phyloP scores from a whole-genome alignment of 176 grass and related monocot species.

The Aegilops speltoides region DNA sequence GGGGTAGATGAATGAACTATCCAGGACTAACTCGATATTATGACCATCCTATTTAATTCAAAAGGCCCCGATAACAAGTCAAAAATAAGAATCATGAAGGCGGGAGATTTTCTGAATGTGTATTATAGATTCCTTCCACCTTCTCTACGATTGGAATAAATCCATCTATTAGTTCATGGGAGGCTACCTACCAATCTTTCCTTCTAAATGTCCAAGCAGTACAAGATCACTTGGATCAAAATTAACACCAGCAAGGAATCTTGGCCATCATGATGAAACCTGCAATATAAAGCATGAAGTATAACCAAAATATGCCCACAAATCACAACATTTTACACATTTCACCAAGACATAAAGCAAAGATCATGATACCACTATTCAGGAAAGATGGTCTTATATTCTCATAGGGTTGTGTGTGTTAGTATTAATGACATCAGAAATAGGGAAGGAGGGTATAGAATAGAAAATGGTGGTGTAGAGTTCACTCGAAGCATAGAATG shows the following conservation, averaged over 20 bases:
- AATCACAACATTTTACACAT: not conserved
- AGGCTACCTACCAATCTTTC: conserved; percentile 43
- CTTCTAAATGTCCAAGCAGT: conserved; percentile 71
- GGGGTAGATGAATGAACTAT: conserved; percentile 14
- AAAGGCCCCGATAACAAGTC: not conserved
- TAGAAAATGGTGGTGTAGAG: not conserved
- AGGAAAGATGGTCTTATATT: no score
- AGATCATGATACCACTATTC: no score
- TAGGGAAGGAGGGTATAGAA: no score
- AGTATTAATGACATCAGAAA: no score
- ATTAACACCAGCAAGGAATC: conserved; percentile 65
- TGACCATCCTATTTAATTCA: not conserved
- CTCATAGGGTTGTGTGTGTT: no score
- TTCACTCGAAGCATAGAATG: not conserved
- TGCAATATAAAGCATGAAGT: conserved; percentile 21
- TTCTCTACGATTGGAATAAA: conserved; percentile 72
- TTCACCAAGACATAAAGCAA: not conserved
- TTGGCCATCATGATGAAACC: conserved; percentile 66
- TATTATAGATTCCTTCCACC: conserved; percentile 68
- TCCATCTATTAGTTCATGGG: conserved; percentile 75
- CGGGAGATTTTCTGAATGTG: conserved; percentile 77
- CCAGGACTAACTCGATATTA: not conserved
- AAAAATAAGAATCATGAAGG: conserved; percentile 22
- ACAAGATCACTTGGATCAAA: conserved; percentile 57
- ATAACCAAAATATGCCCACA: no score